Base-by-base conservation (phyloP, 164 flowering plant genomes). In the Magnolia changhungtana region DNA sequence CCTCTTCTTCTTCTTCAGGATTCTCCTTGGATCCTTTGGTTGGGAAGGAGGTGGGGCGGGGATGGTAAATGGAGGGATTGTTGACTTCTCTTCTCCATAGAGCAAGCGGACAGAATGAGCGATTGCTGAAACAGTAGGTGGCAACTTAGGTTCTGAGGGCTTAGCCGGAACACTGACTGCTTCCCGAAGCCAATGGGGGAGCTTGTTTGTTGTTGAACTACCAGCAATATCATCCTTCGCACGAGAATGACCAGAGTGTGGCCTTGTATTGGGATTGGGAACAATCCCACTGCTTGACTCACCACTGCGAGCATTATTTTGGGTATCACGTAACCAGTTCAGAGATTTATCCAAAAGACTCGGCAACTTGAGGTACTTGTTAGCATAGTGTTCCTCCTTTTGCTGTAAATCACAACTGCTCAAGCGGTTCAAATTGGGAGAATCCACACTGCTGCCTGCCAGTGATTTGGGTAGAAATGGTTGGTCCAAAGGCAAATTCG, bases 121-220 rank as follows among this genome's bases (percentile, higher is more conserved):
- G 50, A 96, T 89, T 61, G 97, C 97, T 8, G 93, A 89, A 16
- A 96, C 92, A 23, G 90, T 84, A 23, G 97, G 96, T 0, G 99
- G 98, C 45, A 96, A 82, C 31, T 86, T 87, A 73, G 87, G 87
- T 64, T 85, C 92, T 24, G 89, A 84, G 7, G 87, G 81, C 69
- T 81, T 91, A 37, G 86, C 73, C 67, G 95, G 87, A 77, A 80
- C 81, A 75, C 74, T 84, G 24, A 93, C 99, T 73, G 96, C 99
- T 79, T 96, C 95, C 63, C 96, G 88, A 72, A 96, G 97, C 99
- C 99, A 96, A 84, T 94, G 99, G 49, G 99, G 99, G 59, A 96
- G 89, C 77, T 86, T 90, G 82, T 86, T 87, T 78, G 83, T 81
- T 2, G 85, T 80, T 69, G 90, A 82, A 80, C 83, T 81, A 73